Evolutionary conservation across 345 rosid species (phyloP), one percentile per base, ranked within the genome.

Genomic region (Abelmoschus esculentus): DNA sequence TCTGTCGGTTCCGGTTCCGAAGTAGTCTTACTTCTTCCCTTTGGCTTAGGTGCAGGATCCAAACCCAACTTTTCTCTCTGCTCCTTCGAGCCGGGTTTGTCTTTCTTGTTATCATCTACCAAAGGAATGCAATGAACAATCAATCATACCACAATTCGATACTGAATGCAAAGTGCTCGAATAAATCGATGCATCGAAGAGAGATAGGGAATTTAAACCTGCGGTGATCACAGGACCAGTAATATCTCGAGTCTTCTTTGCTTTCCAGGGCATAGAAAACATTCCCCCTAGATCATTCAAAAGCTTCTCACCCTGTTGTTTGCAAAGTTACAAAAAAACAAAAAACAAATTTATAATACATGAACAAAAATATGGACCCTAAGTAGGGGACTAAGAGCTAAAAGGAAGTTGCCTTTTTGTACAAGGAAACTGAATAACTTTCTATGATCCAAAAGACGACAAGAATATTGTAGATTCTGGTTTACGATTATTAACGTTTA

Each of bases 211-310:
- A 38, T 72, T 12, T 57, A 42, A 64, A 90, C 99, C 99, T 81
- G 83, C 65, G 34, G 84, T 78, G 70, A 82, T 83, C 66, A 82
- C 77, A 66, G 98, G 97, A 73, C 99, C 97, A 6, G 73, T 26
- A 62, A 95, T 90, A 2, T 76, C 72, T 76, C 76, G 76, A 69
- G 84, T 84, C 85, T 90, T 95, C 84, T 95, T 95, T 0, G 98
- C 91, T 81, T 90, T 95, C 99, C 99, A 95, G 3, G 97, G 80
- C 80, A 65, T 91, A 5, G 99, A 95, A 78, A 92, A 90, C 85
- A 95, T 83, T 68, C 99, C 99, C 29, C 98, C 99, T 46, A 95
- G 97, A 72, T 81, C 84, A 64, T 91, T 91, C 69, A 95, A 71
- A 68, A 92, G 85, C 79, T 87, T 95, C 84, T 92, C 99, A 44